These are phyloP conservation scores for Erodium chrysanthum DNA, from an alignment of 441 rosid species.

Conservation along the genomic window DNA sequence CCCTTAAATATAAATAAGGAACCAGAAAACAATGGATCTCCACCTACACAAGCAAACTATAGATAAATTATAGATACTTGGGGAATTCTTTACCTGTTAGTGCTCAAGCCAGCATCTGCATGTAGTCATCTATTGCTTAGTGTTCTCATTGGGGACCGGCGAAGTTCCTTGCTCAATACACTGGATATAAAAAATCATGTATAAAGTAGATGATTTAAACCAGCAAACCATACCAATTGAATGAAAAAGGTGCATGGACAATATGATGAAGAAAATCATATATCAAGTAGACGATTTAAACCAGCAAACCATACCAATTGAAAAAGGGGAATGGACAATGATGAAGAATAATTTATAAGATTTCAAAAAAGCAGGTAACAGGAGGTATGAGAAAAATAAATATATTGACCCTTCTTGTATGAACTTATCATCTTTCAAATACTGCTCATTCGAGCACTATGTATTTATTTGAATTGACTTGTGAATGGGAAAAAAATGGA, in stretches of 20 bases:
- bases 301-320: too few species aligned
- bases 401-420: not conserved
- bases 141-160: slow-evolving; percentile 27
- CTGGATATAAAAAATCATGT: slow-evolving; percentile 26
- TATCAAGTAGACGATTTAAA: slow-evolving; percentile 12
- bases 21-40: not conserved
- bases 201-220: slow-evolving; percentile 12
- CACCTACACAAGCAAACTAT: not conserved
- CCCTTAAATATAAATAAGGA: not conserved
- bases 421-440: not conserved
- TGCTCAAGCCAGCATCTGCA: slow-evolving; percentile 17
- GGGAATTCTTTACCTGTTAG: slow-evolving; percentile 23
- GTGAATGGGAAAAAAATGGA: too few species aligned
- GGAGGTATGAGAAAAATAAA: not conserved
- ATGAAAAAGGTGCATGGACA: not conserved
- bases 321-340: not conserved
- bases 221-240: too few species aligned
- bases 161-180: slow-evolving; percentile 63
- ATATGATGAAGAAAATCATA: slow-evolving; percentile 8
- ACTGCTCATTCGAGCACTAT: not conserved
- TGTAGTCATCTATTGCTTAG: slow-evolving; percentile 21
- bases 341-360: too few species aligned
- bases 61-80: not conserved
- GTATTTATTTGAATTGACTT: not conserved
- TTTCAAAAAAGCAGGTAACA: too few species aligned